phyloP scores from a whole-genome alignment of 495 filamentous ascomycete genomes.

The Aspergillus homomorphus region DNA sequence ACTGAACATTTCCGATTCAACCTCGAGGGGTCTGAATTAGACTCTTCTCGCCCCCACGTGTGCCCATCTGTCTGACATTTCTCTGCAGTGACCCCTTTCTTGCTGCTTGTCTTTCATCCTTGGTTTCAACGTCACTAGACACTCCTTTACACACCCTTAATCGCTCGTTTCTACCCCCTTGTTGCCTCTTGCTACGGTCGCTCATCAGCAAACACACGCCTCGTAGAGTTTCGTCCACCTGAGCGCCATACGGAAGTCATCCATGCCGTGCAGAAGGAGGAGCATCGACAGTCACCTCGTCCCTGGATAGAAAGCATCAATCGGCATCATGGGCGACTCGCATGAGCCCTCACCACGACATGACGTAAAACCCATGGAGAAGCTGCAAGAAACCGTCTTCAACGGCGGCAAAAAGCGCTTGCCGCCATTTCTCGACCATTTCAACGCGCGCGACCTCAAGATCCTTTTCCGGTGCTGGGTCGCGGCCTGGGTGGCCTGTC shows the following conservation, averaged over 20 bases:
- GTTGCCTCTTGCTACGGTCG: neutral
- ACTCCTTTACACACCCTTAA: too few species aligned
- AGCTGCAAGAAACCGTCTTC: neutral
- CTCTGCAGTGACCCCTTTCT: neutral
- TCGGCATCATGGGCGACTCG: neutral
- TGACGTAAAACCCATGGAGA: neutral
- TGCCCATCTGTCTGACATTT: neutral
- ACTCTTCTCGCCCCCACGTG: neutral
- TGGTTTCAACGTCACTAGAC: neutral
- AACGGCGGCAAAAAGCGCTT: slow-evolving; percentile 7
- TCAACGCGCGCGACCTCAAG: slow-evolving; percentile 46
- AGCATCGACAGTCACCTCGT: neutral
- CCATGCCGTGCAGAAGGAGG: neutral
- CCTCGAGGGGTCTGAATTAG: neutral
- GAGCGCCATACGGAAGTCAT: neutral
- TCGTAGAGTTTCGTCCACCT: too few species aligned
- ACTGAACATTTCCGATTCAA: neutral
- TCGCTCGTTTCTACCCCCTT: neutral
- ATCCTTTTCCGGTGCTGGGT: slow-evolving; percentile 42
- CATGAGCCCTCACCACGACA: neutral
- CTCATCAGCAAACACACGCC: neutral
- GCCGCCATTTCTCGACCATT: slow-evolving; percentile 41
- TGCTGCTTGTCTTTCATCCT: neutral
- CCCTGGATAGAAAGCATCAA: neutral
- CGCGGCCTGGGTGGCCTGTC: slow-evolving; percentile 40